Conservation (phyloP, 495 filamentous ascomycete species). For the Entonaema liquescens region DNA sequence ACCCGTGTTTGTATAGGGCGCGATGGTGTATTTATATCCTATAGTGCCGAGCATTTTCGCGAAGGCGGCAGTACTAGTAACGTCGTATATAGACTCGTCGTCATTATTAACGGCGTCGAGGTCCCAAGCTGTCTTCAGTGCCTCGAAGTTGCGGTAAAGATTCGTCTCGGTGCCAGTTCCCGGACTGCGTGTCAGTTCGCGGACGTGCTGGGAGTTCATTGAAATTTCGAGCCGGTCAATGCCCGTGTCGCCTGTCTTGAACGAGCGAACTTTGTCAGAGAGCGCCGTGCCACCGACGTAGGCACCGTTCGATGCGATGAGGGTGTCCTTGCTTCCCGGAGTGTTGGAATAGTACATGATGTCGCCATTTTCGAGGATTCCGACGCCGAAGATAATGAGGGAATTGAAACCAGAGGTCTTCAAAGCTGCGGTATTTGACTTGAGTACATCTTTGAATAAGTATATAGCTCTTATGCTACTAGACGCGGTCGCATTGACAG, state of each 20-base stretch:
- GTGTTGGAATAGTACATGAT: conserved; percentile 60
- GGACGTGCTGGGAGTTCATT: conserved; percentile 55
- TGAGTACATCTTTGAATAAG: conserved; percentile 56
- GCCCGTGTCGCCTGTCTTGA: conserved; percentile 46
- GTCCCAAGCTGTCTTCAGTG: conserved; percentile 49
- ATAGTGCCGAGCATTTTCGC: conserved; percentile 50
- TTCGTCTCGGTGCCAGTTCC: conserved; percentile 45
- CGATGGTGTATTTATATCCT: conserved; percentile 53
- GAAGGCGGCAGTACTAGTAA: conserved; percentile 49
- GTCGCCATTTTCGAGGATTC: conserved; percentile 52
- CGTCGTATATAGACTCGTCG: conserved; percentile 55
- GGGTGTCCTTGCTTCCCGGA: conserved; percentile 48
- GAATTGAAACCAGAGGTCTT: conserved; percentile 54
- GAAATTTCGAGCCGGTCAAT: conserved; percentile 52
- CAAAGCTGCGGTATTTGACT: conserved; percentile 51
- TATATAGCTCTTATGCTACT: conserved; percentile 50
- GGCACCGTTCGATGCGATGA: conserved; percentile 46
- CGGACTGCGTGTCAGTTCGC: conserved; percentile 46
- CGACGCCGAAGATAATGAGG: conserved; percentile 53
- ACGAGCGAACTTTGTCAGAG: conserved; percentile 50
- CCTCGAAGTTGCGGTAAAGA: conserved; percentile 51
- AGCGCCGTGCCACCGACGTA: conserved; percentile 54
- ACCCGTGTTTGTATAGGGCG: conserved; percentile 51
- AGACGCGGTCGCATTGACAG: conserved; percentile 4
- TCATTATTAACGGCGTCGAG: conserved; percentile 58